A percentile compares a stretch with the other conserved stretches of the same genome.
Conservation (phyloP, 2,329 filamentous ascomycete genomes). For the Xylariales sp. region DNA sequence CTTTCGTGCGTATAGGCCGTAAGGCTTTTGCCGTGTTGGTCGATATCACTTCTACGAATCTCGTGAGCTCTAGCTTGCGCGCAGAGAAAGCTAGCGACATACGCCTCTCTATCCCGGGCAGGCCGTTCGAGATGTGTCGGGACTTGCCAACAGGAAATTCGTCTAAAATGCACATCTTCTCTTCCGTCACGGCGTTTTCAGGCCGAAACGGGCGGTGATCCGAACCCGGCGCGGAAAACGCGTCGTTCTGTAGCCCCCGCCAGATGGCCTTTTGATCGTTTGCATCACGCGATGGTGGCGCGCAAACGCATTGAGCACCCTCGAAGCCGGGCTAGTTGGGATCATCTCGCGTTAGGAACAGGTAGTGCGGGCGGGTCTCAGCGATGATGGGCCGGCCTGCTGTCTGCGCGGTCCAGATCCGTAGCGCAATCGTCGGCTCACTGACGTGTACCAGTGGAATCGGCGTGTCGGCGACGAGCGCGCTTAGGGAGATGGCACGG, state of each 20-base stretch:
- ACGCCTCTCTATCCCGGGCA: conserved; percentile 68
- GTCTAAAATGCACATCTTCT: conserved; percentile 60
- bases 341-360: conserved; percentile 63
- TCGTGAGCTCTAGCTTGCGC: conserved; percentile 56
- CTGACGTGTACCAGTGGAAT: conserved; percentile 66
- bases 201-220: conserved; percentile 63
- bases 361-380: conserved; percentile 68
- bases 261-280: conserved; percentile 63
- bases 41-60: conserved; percentile 65
- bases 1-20: conserved; percentile 66
- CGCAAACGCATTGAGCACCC: conserved; percentile 66
- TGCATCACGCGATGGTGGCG: conserved; percentile 61
- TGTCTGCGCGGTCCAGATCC: conserved; percentile 61
- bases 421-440: conserved; percentile 57
- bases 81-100: conserved; percentile 59
- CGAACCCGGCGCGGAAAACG: conserved; percentile 61
- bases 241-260: conserved; percentile 62
- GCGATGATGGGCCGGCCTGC: conserved; percentile 62
- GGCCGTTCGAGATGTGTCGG: conserved; percentile 68
- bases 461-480: conserved; percentile 60
- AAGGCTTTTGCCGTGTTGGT: conserved; percentile 69
- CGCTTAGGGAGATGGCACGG: conserved; percentile 61
- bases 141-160: conserved; percentile 61
- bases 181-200: conserved; percentile 58
- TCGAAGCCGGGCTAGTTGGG: conserved; percentile 64